phyloP scores from a whole-genome alignment of 768 basidiomycete species.

The Postia placenta region DNA sequence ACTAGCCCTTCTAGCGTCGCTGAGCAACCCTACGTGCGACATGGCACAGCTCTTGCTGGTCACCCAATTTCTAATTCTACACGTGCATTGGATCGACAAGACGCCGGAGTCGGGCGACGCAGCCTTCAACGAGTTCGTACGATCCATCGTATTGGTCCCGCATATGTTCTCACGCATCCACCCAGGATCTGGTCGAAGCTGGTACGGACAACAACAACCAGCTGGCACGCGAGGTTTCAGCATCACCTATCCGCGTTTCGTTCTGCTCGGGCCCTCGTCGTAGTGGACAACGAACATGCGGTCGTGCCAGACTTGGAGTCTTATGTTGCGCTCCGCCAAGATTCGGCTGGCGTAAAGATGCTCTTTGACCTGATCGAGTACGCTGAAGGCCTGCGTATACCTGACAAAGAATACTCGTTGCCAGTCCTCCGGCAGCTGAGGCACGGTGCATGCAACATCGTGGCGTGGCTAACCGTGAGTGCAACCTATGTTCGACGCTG shows the following conservation, averaged over 20 bases:
- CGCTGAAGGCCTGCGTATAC: conserved; percentile 38
- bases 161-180: neutral
- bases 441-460: conserved; percentile 40
- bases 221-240: conserved; percentile 40
- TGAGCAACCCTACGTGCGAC: conserved; percentile 57
- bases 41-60: conserved; percentile 46
- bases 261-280: conserved; percentile 27
- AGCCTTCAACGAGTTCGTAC: conserved; percentile 16
- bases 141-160: no score
- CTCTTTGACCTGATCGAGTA: conserved; percentile 49
- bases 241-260: conserved; percentile 27
- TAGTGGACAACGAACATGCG: conserved; percentile 20
- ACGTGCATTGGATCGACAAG: conserved; percentile 14
- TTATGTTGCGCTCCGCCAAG: conserved; percentile 41
- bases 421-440: conserved; percentile 29
- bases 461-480: conserved; percentile 48
- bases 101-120: conserved; percentile 10
- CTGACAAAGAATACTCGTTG: conserved; percentile 23
- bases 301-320: conserved; percentile 37
- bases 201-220: conserved; percentile 25
- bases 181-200: conserved; percentile 35
- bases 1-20: conserved; percentile 47
- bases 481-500: neutral
- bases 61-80: conserved; percentile 24
- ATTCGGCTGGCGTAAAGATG: conserved; percentile 43